These are phyloP conservation scores for Yamadazyma siamensis DNA, from an alignment of 1,139 yeast species.

Conservation along the genomic window DNA sequence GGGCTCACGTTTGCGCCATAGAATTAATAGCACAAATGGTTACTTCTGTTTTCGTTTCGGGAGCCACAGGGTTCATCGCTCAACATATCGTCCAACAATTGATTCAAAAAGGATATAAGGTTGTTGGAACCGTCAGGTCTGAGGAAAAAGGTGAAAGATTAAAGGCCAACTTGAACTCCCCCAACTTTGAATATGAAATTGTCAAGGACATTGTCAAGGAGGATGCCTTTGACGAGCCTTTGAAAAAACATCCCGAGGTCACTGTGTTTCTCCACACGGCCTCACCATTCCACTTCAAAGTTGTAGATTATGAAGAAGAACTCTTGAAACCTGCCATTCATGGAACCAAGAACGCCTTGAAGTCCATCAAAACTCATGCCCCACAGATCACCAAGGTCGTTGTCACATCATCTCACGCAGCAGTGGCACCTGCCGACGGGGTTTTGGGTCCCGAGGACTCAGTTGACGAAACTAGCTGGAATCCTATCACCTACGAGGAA, in stretches of 20 bases:
- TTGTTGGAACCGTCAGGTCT: slow-evolving; percentile 59
- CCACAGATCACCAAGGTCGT: slow-evolving; percentile 23
- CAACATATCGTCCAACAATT: slow-evolving; percentile 27
- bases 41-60: slow-evolving; percentile 29
- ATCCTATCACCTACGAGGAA: slow-evolving; percentile 31
- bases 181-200: slow-evolving; percentile 39
- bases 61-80: slow-evolving; percentile 37
- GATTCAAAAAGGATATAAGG: slow-evolving; percentile 41
- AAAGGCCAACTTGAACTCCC: slow-evolving; percentile 27
- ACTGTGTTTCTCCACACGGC: slow-evolving; percentile 51
- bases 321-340: slow-evolving; percentile 16
- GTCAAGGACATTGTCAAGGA: slow-evolving; percentile 47
- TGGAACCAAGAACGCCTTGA: slow-evolving; percentile 23
- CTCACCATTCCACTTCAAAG: slow-evolving; percentile 20
- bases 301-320: slow-evolving; percentile 16
- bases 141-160: slow-evolving; percentile 47
- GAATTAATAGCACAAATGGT: no score
- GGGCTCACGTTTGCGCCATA: no score
- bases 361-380: slow-evolving; percentile 19
- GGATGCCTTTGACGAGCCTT: slow-evolving; percentile 52
- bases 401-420: slow-evolving; percentile 24
- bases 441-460: slow-evolving; percentile 2
- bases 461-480: slow-evolving; percentile 35
- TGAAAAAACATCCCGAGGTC: slow-evolving; percentile 46
- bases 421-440: slow-evolving; percentile 22